Evolutionary conservation across 441 rosid genomes (phyloP).

Genomic region (Metrosideros polymorpha): DNA sequence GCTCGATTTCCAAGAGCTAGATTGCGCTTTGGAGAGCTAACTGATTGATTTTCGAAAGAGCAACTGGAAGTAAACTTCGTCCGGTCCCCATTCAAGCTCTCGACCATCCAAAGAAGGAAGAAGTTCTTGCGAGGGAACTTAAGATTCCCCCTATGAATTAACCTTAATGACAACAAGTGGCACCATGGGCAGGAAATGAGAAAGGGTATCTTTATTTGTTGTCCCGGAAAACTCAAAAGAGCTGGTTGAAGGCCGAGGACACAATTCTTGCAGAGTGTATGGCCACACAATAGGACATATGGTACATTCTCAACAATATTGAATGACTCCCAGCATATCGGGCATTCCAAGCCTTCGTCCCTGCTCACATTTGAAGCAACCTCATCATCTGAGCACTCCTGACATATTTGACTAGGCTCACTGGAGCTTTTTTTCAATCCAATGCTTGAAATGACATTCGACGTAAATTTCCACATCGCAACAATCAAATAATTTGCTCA

Average conservation of each 20-base stretch:
- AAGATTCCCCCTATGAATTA: conserved; percentile 7
- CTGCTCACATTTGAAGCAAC: conserved; percentile 2
- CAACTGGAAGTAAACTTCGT: conserved; percentile 2
- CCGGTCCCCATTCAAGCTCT: conserved; percentile 15
- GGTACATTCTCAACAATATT: conserved; percentile 21
- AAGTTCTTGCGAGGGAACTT: conserved; percentile 18
- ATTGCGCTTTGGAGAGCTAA: conserved; percentile 6
- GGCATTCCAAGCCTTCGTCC: conserved; percentile 21
- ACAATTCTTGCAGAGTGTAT: conserved; percentile 19
- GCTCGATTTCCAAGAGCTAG: not conserved
- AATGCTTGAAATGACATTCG: conserved; percentile 13
- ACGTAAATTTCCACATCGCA: conserved; percentile 17
- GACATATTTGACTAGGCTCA: conserved; percentile 2
- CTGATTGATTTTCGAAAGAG: not conserved
- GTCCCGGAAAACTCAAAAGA: conserved; percentile 4
- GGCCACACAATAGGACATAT: conserved; percentile 16
- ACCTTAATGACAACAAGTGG: conserved; percentile 12
- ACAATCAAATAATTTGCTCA: not conserved
- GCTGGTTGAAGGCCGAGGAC: conserved; percentile 13
- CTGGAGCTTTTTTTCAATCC: conserved; percentile 11
- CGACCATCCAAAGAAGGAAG: conserved; percentile 21
- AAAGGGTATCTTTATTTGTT: conserved; percentile 14
- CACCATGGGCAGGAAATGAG: conserved; percentile 23
- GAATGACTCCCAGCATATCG: conserved; percentile 19
- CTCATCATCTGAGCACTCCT: conserved; percentile 18